Base-by-base conservation (phyloP, 2,329 filamentous ascomycete genomes). In the Coniochaeta ligniaria region DNA sequence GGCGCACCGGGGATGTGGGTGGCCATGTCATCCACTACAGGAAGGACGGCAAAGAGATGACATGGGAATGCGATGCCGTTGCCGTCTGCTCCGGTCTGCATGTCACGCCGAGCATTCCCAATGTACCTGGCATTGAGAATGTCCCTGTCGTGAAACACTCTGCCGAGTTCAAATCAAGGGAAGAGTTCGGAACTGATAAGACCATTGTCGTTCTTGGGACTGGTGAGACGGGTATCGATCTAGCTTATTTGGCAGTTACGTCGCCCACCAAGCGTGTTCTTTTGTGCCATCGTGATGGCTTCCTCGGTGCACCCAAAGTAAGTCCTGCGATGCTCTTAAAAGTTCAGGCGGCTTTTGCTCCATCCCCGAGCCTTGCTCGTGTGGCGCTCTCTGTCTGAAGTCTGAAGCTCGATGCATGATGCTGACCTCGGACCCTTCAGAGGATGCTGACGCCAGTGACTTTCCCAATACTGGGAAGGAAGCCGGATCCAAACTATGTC, bases 201-300 rank as follows among this genome's bases (percentile, higher is more conserved):
- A 72, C 71, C n/a, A 67, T 76, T 4, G 60, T 76, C 17, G 65
- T 77, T 58, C 60, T 76, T 7, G 75, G 74, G 2, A 70, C 62
- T 36, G 74, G 74, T 3, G 75, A 76, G 63, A 75, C 74, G 2
- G 73, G 66, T 7, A 71, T 73, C 64, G 74, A 76, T 60, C 60
- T 76, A 12, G 67, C 69, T 2, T 65, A 73, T 54, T 66, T 76
- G 28, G 75, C 73, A 1, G 66, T 76, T 6, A 76, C 71, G 16
- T 70, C 71, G 7, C 64, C 68, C 0, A 72, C 72, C 2, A 70
- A 71, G 59, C 66, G 69, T 11, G 74, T 76, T 1, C 69, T 75
- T 5, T 56, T 76, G 28, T 72, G 71, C 58, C 75, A 77, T 62
- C 67, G 73, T 24, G 68, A 75, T 64, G 74, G 74, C 26, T 76